Percentiles rank a stretch among this genome's conserved stretches.
phyloP scores from a whole-genome alignment of 2,329 filamentous ascomycete genomes.

The Arthroderma uncinatum region DNA sequence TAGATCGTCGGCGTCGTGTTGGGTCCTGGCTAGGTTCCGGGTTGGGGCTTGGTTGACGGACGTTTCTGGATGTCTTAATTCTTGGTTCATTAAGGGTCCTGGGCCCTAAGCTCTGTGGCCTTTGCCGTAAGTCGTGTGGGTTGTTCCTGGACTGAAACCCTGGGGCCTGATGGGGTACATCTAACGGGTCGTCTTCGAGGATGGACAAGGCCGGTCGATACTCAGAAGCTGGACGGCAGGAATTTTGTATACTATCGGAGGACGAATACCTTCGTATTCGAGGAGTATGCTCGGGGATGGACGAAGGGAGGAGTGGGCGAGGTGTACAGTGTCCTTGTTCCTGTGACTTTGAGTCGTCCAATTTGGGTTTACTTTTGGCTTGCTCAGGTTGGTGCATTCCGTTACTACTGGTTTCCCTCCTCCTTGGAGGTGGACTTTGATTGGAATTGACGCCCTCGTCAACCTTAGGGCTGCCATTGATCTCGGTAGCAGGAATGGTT shows the following conservation, averaged over 20 bases:
- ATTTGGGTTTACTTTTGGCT: background rate
- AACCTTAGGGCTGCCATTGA: background rate
- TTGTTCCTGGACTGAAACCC: background rate
- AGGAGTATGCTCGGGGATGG: background rate
- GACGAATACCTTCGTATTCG: slow-evolving; percentile 10
- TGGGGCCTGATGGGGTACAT: background rate
- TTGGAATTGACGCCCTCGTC: background rate
- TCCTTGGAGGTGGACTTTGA: background rate
- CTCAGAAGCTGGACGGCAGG: background rate
- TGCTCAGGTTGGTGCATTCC: background rate
- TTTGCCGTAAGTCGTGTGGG: background rate
- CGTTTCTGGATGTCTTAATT: background rate
- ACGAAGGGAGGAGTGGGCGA: background rate
- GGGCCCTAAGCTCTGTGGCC: background rate
- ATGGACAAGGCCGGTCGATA: slow-evolving; percentile 8
- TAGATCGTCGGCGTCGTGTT: background rate
- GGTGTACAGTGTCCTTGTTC: background rate
- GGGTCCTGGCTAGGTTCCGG: background rate
- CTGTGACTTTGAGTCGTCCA: background rate
- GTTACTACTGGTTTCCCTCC: background rate
- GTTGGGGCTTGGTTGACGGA: background rate
- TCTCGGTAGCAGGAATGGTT: background rate
- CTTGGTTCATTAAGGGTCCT: background rate
- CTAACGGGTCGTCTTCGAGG: slow-evolving; percentile 3
- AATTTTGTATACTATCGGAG: slow-evolving; percentile 4